These are phyloP conservation scores for Teunomyces lycoperdinae DNA, from an alignment of 805 yeast genomes.

Conservation along the genomic window DNA sequence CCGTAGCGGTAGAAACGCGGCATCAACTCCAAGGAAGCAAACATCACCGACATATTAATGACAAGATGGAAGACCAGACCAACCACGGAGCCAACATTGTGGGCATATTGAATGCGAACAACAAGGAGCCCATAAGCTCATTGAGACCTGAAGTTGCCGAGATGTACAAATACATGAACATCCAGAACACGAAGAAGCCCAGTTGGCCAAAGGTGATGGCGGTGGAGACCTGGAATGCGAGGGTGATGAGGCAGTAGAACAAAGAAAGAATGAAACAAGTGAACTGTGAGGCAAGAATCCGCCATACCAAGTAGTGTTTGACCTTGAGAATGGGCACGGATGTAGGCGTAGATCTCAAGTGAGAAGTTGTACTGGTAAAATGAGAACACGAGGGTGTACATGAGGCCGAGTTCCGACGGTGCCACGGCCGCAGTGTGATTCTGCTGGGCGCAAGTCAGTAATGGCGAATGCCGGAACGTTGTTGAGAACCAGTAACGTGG, in stretches of 20 bases:
- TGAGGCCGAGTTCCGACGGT: conserved; percentile 31
- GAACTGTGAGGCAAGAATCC: conserved; percentile 28
- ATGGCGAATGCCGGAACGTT: conserved; percentile 21
- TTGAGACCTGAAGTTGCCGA: conserved; percentile 27
- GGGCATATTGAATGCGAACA: conserved; percentile 17
- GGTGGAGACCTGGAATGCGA: conserved; percentile 30
- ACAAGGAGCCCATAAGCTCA: conserved; percentile 22
- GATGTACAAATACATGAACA: conserved; percentile 26
- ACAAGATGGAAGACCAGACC: conserved; percentile 27
- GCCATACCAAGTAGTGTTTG: conserved; percentile 24
- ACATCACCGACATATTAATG: conserved; percentile 28
- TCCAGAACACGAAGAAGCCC: conserved; percentile 35
- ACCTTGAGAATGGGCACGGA: conserved; percentile 20
- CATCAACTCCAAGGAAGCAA: conserved; percentile 30
- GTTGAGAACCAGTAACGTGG: conserved; percentile 14
- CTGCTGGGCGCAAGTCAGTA: conserved; percentile 19
- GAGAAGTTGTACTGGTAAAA: conserved; percentile 36
- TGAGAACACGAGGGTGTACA: conserved; percentile 31
- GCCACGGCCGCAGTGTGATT: conserved; percentile 24
- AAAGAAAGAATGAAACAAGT: conserved; percentile 27
- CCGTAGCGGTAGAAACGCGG: conserved; percentile 35
- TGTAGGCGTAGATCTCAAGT: conserved; percentile 20
- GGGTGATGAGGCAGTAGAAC: conserved; percentile 27
- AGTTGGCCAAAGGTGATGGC: conserved; percentile 24
- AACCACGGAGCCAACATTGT: conserved; percentile 28